Base-by-base conservation (phyloP, 2,329 filamentous ascomycete species). In the Cordyceps cateniannulata region DNA sequence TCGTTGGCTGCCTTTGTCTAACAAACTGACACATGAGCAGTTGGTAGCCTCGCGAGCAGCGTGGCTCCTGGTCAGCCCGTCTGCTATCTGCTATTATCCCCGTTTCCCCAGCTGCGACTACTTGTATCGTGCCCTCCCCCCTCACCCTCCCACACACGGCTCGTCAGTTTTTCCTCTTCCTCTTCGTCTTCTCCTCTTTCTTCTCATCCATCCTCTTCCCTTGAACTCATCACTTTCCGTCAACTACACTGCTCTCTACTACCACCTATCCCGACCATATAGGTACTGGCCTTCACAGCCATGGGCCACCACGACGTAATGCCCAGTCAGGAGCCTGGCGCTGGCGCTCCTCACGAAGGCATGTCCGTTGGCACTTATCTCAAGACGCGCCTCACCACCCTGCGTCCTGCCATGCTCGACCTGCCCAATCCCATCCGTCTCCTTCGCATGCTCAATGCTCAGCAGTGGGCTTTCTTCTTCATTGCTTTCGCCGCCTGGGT, bases 401-500 rank as follows among this genome's bases (percentile, higher is more conserved):
- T 87, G 58, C 84, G 81, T 70, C 85, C 85, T 42, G 81, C 81
- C 2, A 81, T 85, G 77, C 69, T 76, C 49, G 77, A 78, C 57
- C 72, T 81, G 27, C 77, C 78, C 53, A 88, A 84, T 64, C 83
- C 82, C 0, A 72, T 82, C 63, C 73, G 69, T 29, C 69, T 83
- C 25, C 44, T 85, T 18, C 71, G 73, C 32, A 79, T 79, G 76
- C 71, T 85, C 59, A 79, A 72, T 61, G 69, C 71, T 35, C 76
- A 75, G 42, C 79, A 84, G 49, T 85, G 82, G 82, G 74, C 77
- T 0, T 84, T 84, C 62, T 85, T 85, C 68, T 67, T 72, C 10
- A 74, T 85, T 57, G 80, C 81, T 1, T 84, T 85, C 54, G 70
- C 73, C 32, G 82, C 80, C n/a, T 85, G 82, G 82, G 81, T 83